Evolutionary conservation across 495 filamentous ascomycete species (phyloP).

Genomic region (Penicillium paradoxum): DNA sequence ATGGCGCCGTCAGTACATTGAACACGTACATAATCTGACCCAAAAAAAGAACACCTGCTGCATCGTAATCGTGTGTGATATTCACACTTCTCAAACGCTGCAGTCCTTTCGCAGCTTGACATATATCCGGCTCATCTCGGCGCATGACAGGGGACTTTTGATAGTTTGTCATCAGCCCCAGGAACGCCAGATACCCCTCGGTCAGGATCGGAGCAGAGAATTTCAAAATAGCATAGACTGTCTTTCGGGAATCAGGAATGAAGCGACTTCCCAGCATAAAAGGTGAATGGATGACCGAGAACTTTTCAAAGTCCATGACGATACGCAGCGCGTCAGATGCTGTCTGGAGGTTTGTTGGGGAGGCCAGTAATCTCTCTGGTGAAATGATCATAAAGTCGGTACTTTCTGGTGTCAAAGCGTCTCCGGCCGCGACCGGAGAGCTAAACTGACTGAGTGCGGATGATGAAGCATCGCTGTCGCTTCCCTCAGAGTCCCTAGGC

Average conservation of each 20-base stretch:
- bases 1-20: conserved; percentile 24
- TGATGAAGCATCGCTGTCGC: conserved; percentile 3
- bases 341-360: conserved; percentile 14
- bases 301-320: conserved; percentile 21
- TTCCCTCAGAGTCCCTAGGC: conserved; percentile 1
- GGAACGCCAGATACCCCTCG: conserved; percentile 25
- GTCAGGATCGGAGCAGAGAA: conserved; percentile 19
- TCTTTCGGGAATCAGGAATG: conserved; percentile 13
- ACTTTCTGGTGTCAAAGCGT: conserved; percentile 3
- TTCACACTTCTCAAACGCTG: conserved; percentile 19
- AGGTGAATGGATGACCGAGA: conserved; percentile 22
- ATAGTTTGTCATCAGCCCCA: conserved; percentile 24
- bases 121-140: conserved; percentile 19
- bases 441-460: conserved; percentile 3
- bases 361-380: conserved; percentile 19
- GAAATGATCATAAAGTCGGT: conserved; percentile 3
- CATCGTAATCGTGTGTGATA: conserved; percentile 22
- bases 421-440: conserved; percentile 4
- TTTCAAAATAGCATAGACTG: conserved; percentile 17
- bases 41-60: conserved; percentile 23
- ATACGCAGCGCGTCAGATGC: conserved; percentile 23
- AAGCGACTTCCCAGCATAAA: conserved; percentile 23
- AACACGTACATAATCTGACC: conserved; percentile 30
- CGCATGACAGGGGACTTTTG: conserved; percentile 23
- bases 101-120: conserved; percentile 22